Evolutionary conservation across 805 yeast genomes (phyloP).

Genomic region (Candida stauntonica): DNA sequence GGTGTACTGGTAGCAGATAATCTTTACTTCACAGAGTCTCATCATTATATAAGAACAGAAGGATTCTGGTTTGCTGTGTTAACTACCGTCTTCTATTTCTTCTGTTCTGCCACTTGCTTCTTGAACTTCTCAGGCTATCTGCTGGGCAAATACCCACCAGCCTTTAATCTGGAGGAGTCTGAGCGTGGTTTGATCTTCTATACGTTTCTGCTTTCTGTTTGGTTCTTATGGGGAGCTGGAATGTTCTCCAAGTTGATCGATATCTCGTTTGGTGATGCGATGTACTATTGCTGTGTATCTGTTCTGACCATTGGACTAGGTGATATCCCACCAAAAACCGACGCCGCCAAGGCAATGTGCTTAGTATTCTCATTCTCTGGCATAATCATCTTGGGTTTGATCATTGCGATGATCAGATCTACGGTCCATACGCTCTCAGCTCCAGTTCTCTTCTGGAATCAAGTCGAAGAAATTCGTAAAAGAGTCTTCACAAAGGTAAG

Average conservation of each 20-base stretch:
- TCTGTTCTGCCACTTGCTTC: conserved; percentile 48
- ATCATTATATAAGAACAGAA: conserved; percentile 37
- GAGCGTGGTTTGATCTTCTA: conserved; percentile 75
- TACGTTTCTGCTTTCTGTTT: conserved; percentile 56
- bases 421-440: conserved; percentile 58
- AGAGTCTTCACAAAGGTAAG: conserved; percentile 26
- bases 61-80: conserved; percentile 80
- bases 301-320: conserved; percentile 80
- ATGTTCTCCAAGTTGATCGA: conserved; percentile 44
- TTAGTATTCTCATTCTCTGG: conserved; percentile 68
- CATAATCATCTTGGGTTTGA: conserved; percentile 66
- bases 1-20: conserved; percentile 39
- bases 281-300: conserved; percentile 71
- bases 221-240: conserved; percentile 73
- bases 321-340: conserved; percentile 53
- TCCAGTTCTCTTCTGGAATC: conserved; percentile 64
- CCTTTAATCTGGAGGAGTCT: conserved; percentile 57
- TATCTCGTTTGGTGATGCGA: conserved; percentile 53
- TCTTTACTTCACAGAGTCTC: conserved; percentile 25
- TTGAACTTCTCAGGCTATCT: conserved; percentile 62
- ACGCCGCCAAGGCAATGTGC: conserved; percentile 52
- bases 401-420: conserved; percentile 63
- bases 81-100: conserved; percentile 57
- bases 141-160: conserved; percentile 58
- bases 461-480: conserved; percentile 48